Base-by-base conservation (phyloP, 495 filamentous ascomycete species). In the Aspergillus conjunctus region DNA sequence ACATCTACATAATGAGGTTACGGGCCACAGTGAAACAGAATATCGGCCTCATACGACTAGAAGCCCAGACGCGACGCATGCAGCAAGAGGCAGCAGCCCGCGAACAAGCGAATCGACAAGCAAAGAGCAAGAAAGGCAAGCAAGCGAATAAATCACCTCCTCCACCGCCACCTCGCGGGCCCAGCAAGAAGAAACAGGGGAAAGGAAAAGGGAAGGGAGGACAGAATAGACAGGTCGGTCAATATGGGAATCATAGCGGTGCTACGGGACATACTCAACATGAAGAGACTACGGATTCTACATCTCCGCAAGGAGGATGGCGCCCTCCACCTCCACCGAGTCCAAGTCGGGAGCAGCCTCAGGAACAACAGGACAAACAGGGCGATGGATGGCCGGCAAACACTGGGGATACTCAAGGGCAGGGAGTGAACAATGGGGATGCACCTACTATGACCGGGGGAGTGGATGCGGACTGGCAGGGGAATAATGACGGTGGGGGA, bases 1-100 rank as follows among this genome's bases (percentile, higher is more conserved):
- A 34, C 20, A 8, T 45, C 15, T 56, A 56, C 37, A n/a, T 52
- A 46, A 8, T 33, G 11, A 44, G 46, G 6, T 30, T 56, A 22
- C 59, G 48, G 1, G 22, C 11, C n/a, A 37, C 43, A 15, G 10
- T 54, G 30, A 49, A 45, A 17, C 9, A 18, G 20, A 51, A 60
- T 0, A 18, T 53, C 12, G 9, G 30, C n/a, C 32, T 49, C 12
- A 43, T 48, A 12, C 37, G 11, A 14, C 37, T 41, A 41, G 11
- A 11, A 41, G 37, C 11, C 11, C 37, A 41, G 37, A 5, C 26
- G 26, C 37, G 15, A 11, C 37, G 15, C 11, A 41, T 41, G 12
- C 37, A 41, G 3, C 6, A 33, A 15, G 20, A 37, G 2, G 20
- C 9, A 33, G 14, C 37, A 14, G 39, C 49, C 17, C 20, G 31